Conservation (phyloP, 495 filamentous ascomycete species). For the Aspergillus taichungensis region DNA sequence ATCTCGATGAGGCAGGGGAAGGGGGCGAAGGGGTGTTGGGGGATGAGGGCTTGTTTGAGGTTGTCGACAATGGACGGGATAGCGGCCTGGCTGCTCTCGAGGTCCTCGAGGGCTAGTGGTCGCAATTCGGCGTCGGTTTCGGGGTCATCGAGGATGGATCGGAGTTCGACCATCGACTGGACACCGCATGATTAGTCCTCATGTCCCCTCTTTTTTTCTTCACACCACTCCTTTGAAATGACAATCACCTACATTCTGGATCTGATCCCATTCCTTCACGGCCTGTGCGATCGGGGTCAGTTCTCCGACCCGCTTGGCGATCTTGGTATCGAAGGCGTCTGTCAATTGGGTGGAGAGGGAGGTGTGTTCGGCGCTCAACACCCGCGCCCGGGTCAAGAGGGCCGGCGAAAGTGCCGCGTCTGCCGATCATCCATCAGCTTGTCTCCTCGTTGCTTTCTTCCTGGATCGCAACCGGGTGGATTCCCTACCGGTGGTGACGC, state of each 20-base stretch:
- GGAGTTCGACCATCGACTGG: slow-evolving; percentile 50
- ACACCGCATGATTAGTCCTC: neutral
- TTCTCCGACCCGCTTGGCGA: slow-evolving; percentile 72
- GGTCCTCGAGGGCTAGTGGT: slow-evolving; percentile 67
- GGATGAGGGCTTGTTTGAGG: slow-evolving; percentile 69
- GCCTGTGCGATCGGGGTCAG: slow-evolving; percentile 57
- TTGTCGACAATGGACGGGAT: slow-evolving; percentile 51
- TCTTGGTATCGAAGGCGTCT: slow-evolving; percentile 58
- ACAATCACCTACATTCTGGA: slow-evolving; percentile 28
- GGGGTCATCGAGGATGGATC: slow-evolving; percentile 48
- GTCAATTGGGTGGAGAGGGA: slow-evolving; percentile 46
- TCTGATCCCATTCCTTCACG: slow-evolving; percentile 54
- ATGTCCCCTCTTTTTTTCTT: neutral
- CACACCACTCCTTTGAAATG: neutral
- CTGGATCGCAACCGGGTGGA: slow-evolving; percentile 10
- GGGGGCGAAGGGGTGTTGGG: slow-evolving; percentile 85
- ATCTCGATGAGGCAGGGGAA: slow-evolving; percentile 89
- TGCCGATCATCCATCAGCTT: slow-evolving; percentile 17
- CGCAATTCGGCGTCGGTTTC: slow-evolving; percentile 54
- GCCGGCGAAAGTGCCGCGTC: slow-evolving; percentile 44
- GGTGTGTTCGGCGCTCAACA: slow-evolving; percentile 59
- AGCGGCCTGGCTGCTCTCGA: slow-evolving; percentile 50
- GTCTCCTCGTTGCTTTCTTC: neutral
- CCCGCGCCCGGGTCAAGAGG: slow-evolving; percentile 55
- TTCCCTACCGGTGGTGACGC: slow-evolving; percentile 20